Evolutionary conservation across 2,329 filamentous ascomycete genomes (phyloP).

Genomic region (Ascocoryne sarcoides): DNA sequence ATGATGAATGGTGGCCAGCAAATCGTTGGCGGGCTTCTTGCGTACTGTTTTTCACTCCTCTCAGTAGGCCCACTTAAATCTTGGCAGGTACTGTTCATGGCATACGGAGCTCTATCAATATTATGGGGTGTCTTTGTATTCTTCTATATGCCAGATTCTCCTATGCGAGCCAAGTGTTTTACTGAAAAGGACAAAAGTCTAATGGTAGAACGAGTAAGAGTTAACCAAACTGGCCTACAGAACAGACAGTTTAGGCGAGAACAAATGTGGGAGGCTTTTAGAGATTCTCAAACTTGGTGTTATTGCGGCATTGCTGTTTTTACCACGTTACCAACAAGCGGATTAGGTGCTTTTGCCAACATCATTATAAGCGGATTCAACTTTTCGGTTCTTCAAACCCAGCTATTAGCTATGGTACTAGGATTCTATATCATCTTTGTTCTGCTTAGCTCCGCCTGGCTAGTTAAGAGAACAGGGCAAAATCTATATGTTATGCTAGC

Average conservation of each 20-base stretch:
- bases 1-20: conserved; percentile 71
- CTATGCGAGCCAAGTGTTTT: conserved; percentile 38
- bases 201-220: conserved; percentile 43
- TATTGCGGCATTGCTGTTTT: conserved; percentile 59
- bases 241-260: conserved; percentile 40
- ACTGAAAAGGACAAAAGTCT: conserved; percentile 36
- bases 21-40: conserved; percentile 53
- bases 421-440: conserved; percentile 67
- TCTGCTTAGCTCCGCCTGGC: conserved; percentile 54
- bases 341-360: conserved; percentile 64
- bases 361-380: conserved; percentile 65
- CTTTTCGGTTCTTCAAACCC: conserved; percentile 58
- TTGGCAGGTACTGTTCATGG: conserved; percentile 51
- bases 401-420: conserved; percentile 66
- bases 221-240: conserved; percentile 49
- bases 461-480: conserved; percentile 61
- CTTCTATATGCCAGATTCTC: conserved; percentile 41
- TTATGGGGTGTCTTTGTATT: conserved; percentile 36
- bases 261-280: conserved; percentile 43
- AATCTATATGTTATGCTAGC: conserved; percentile 58
- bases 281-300: conserved; percentile 58
- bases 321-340: conserved; percentile 65
- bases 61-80: conserved; percentile 44
- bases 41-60: conserved; percentile 49
- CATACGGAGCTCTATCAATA: conserved; percentile 37